phyloP scores from a whole-genome alignment of 202 grass and related monocot genomes.

The Eragrostis tef region DNA sequence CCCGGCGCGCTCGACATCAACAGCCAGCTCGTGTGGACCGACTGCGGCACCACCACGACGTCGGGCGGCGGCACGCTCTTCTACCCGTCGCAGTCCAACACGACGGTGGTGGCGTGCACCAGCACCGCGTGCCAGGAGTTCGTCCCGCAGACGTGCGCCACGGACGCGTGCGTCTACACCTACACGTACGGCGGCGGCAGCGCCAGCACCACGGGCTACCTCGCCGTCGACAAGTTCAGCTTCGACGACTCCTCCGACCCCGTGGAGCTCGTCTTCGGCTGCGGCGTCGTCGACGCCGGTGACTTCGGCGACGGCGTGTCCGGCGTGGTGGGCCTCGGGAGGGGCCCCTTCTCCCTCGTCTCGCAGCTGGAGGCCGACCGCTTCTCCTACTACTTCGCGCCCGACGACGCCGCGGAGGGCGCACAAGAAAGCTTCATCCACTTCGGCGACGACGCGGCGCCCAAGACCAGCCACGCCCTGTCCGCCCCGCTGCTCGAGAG shows the following conservation, averaged over 20 bases:
- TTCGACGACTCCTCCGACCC: background rate
- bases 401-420: background rate
- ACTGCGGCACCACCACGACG: background rate
- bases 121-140: constrained; percentile 1
- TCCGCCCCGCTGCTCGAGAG: background rate
- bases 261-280: constrained; percentile 5
- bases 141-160: background rate
- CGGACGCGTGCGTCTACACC: background rate
- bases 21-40: constrained; percentile 30
- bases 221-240: background rate
- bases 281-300: background rate
- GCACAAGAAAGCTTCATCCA: background rate
- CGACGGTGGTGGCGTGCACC: background rate
- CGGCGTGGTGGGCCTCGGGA: background rate
- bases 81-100: background rate
- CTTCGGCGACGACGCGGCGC: constrained; percentile 8
- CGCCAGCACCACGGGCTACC: background rate
- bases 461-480: background rate
- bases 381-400: constrained; percentile 23
- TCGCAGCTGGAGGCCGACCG: background rate
- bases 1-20: constrained; percentile 20
- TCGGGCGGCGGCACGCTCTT: too few relatives aligned
- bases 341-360: background rate
- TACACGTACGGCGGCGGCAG: background rate
- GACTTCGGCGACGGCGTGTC: too few relatives aligned